Evolutionary conservation across 495 filamentous ascomycete species (phyloP), one percentile per base, ranked within the genome.

Genomic region (Cercophora newfieldiana): DNA sequence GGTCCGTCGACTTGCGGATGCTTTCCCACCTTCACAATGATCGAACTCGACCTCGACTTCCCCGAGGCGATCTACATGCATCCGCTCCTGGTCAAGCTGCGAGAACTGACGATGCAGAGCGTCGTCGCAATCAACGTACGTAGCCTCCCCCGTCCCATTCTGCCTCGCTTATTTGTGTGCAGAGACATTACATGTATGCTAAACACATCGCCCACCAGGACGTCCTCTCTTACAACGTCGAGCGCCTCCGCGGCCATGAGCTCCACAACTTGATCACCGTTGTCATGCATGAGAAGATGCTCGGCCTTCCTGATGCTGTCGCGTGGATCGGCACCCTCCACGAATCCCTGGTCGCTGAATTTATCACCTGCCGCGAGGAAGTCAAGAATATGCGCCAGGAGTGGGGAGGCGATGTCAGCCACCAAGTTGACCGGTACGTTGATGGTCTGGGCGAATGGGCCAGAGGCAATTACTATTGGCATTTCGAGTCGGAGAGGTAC

Each of bases 401-500:
- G 37, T 63, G 61, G 61, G 61, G 29, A 0, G 10, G 19, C 14
- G 61, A 63, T 4, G 26, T 44, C 1, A 19, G 33, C 49, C 8
- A 6, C 0, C 61, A 55, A 5, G 50, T 55, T 4, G 10, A 26
- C 2, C 24, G 44, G 14, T 63, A 63, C 7, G 50, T 63, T 6
- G 50, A 63, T 16, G 61, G 49, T 2, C 48, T 63, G 28, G 61
- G 49, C 1, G 22, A 47, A 3, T 63, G 48, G 61, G 61, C 54
- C n/a, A 26, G 48, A 7, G 61, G 61, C 1, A 56, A 54, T 6
- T 33, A 60, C 44, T 56, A 49, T 16, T 59, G 55, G 63, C 50
- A 37, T 8, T 66, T 66, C 22, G 63, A 66, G 63, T 33, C 33
- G 12, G 55, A 66, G 55, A 18, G 63, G 21, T 66, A 66, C 47